A percentile compares a stretch with the other conserved stretches of the same genome.
These are phyloP conservation scores for Pharnaceum exiguum DNA, from an alignment of 148 eudicot species.

Conservation along the genomic window DNA sequence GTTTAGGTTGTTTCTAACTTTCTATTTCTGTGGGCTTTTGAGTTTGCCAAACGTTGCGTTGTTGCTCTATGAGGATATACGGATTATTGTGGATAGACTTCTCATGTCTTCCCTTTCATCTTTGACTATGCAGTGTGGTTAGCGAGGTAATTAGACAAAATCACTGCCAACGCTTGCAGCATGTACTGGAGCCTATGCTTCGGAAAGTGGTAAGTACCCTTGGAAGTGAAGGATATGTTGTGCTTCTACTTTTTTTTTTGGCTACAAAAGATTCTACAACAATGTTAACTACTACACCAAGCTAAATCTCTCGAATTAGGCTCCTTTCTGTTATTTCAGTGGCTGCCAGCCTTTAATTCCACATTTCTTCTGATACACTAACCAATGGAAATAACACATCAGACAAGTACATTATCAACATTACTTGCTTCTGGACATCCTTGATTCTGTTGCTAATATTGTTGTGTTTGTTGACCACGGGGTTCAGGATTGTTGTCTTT, in stretches of 20 bases:
- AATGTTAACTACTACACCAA: not conserved
- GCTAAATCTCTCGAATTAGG: no score
- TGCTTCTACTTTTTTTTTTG: not conserved
- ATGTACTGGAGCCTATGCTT: slow-evolving; percentile 41
- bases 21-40: no score
- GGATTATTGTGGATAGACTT: no score
- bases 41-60: no score
- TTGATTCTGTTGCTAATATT: not conserved
- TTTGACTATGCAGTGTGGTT: slow-evolving; percentile 39
- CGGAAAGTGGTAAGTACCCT: slow-evolving; percentile 62
- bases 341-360: no score
- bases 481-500: no score
- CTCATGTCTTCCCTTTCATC: not conserved
- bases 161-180: slow-evolving; percentile 43
- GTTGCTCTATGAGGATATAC: no score
- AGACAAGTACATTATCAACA: not conserved
- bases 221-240: not conserved
- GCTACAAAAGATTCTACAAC: not conserved
- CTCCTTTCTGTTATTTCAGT: no score
- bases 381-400: not conserved
- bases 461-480: not conserved
- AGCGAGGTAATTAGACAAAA: slow-evolving; percentile 48
- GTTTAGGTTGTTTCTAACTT: no score
- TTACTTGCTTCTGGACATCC: not conserved
- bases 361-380: no score